A percentile compares a stretch with the other conserved stretches of the same genome.
phyloP scores from a whole-genome alignment of 192 early-diverging fungal genomes.

The Funneliformis mosseae region DNA sequence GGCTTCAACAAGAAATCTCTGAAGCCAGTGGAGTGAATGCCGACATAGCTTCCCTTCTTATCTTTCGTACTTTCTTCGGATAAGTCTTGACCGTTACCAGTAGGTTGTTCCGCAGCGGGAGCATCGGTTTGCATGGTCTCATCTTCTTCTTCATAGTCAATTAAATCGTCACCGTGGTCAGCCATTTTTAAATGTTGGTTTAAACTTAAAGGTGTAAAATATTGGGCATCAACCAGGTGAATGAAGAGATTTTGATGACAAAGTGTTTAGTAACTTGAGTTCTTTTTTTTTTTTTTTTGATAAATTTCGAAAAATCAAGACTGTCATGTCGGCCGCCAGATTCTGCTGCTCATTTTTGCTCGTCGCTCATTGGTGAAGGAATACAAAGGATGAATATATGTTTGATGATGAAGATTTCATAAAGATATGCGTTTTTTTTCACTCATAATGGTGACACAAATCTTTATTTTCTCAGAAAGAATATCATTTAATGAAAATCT shows the following conservation, averaged over 20 bases:
- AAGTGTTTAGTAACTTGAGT: neutral
- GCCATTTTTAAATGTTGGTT: constrained; percentile 38
- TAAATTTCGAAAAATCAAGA: neutral
- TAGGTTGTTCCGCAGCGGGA: constrained; percentile 45
- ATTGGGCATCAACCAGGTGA: neutral
- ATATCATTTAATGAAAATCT: neutral
- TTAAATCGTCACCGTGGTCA: constrained; percentile 84
- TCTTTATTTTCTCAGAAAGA: neutral
- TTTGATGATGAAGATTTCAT: neutral
- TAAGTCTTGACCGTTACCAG: constrained; percentile 40
- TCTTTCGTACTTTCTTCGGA: constrained; percentile 71
- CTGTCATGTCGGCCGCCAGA: neutral
- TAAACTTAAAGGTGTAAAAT: neutral
- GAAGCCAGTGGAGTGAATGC: constrained; percentile 98
- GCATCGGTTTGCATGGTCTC: constrained; percentile 65
- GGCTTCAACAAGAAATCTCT: constrained; percentile 97
- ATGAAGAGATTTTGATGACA: constrained; percentile 27
- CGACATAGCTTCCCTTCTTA: constrained; percentile 98
- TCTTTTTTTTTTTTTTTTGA: neutral
- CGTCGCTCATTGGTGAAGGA: neutral
- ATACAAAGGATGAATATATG: neutral
- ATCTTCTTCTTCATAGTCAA: constrained; percentile 97
- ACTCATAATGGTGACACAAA: neutral
- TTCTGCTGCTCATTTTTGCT: constrained; percentile 21
- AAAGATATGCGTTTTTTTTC: neutral